These are phyloP conservation scores for Periconia sp. DNA, from an alignment of 2,329 filamentous ascomycete species.

Conservation along the genomic window DNA sequence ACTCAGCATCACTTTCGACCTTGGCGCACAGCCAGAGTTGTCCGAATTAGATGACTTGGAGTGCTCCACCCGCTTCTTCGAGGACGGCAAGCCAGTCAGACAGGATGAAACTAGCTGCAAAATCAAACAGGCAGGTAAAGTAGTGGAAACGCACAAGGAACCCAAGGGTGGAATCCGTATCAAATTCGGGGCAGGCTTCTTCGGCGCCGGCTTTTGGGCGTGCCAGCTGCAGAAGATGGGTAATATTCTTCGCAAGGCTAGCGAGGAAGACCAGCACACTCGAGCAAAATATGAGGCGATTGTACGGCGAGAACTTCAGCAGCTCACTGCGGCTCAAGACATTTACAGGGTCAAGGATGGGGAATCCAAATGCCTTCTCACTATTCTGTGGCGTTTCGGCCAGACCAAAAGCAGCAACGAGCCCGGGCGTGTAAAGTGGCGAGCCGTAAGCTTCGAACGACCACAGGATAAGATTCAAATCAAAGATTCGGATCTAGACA, in stretches of 20 bases:
- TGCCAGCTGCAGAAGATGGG: constrained; percentile 36
- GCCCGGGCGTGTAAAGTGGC: constrained; percentile 38
- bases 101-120: constrained; percentile 24
- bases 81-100: constrained; percentile 23
- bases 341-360: constrained; percentile 38
- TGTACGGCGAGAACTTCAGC: constrained; percentile 35
- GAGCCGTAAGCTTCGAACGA: constrained; percentile 28
- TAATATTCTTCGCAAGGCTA: constrained; percentile 13
- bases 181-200: constrained; percentile 48
- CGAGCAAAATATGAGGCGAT: constrained; percentile 22
- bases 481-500: constrained; percentile 16
- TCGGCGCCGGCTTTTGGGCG: constrained; percentile 48
- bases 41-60: constrained; percentile 29
- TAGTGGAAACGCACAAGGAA: constrained; percentile 17
- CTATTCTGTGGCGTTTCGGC: constrained; percentile 43
- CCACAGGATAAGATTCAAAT: constrained; percentile 15
- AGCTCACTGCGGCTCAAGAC: constrained; percentile 47
- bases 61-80: constrained; percentile 39
- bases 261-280: constrained; percentile 15
- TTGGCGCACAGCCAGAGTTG: constrained; percentile 38
- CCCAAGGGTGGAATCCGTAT: constrained; percentile 30
- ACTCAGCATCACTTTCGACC: constrained; percentile 34
- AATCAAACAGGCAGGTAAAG: constrained; percentile 19
- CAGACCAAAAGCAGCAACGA: constrained; percentile 30
- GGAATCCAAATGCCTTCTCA: constrained; percentile 31